Evolutionary conservation across 1,284 basidiomycete species (phyloP).

Genomic region (Tilletiaria anomala): DNA sequence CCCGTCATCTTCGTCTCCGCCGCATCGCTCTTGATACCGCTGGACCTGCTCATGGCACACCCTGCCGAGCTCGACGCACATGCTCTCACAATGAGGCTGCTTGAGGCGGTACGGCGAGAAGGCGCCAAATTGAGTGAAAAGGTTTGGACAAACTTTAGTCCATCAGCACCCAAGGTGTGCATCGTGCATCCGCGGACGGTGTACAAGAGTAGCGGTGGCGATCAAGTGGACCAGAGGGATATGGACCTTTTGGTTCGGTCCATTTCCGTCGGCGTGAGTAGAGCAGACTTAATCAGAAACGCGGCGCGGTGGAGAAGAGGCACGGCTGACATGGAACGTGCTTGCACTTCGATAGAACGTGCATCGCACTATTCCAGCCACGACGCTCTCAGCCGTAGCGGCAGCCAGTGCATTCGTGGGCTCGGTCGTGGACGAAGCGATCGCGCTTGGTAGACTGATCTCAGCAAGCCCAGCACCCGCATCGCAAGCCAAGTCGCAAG

Average conservation of each 20-base stretch:
- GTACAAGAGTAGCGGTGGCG: slow-evolving; percentile 15
- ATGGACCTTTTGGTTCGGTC: slow-evolving; percentile 28
- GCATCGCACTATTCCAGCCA: slow-evolving; percentile 31
- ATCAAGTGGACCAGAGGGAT: slow-evolving; percentile 3
- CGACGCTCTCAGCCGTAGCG: slow-evolving; percentile 28
- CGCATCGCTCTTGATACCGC: slow-evolving; percentile 5
- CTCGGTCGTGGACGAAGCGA: slow-evolving; percentile 14
- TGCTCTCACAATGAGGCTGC: slow-evolving; percentile 7
- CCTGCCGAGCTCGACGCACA: slow-evolving; percentile 23
- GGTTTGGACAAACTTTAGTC: slow-evolving; percentile 10
- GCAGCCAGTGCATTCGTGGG: slow-evolving; percentile 9
- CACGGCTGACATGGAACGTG: too few relatives aligned
- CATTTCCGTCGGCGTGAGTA: slow-evolving; percentile 6
- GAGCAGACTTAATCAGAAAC: neutral
- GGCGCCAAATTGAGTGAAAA: slow-evolving; percentile 9
- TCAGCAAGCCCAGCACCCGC: slow-evolving; percentile 1
- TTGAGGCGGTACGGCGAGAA: slow-evolving; percentile 17
- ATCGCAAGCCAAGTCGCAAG: neutral
- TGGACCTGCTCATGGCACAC: slow-evolving; percentile 8
- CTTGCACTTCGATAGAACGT: slow-evolving; percentile 7
- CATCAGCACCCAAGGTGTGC: slow-evolving; percentile 34
- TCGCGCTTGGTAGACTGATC: too few relatives aligned
- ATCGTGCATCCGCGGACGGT: slow-evolving; percentile 18
- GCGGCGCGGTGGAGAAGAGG: too few relatives aligned
- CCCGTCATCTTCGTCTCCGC: slow-evolving; percentile 30